Evolutionary conservation across 257 asterid genomes (phyloP).

Genomic region (Capsicum pubescens): DNA sequence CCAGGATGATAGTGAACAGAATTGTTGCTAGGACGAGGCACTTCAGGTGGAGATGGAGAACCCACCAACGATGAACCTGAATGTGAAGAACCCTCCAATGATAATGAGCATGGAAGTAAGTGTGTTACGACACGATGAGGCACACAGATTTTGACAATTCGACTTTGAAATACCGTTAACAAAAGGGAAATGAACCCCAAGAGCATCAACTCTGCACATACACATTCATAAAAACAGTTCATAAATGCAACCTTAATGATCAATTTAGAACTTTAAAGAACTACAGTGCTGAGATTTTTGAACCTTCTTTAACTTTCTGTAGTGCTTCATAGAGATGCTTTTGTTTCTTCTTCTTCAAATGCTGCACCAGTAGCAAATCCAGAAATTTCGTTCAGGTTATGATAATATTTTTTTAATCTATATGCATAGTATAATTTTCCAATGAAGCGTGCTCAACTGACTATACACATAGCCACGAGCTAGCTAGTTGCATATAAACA

Average conservation of each 20-base stretch:
- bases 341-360: slow-evolving; percentile 50
- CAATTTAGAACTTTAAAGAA: not conserved
- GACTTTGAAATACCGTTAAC: slow-evolving; percentile 46
- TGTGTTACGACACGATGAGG: slow-evolving; percentile 33
- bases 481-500: not conserved
- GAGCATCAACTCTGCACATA: slow-evolving; percentile 59
- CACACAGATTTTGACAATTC: slow-evolving; percentile 47
- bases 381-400: not conserved
- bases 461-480: not conserved
- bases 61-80: not conserved
- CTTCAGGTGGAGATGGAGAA: slow-evolving; percentile 26
- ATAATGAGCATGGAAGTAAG: slow-evolving; percentile 46
- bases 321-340: slow-evolving; percentile 52
- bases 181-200: slow-evolving; percentile 56
- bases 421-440: not conserved
- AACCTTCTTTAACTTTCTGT: slow-evolving; percentile 58
- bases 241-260: slow-evolving; percentile 18
- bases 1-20: slow-evolving; percentile 18
- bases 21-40: slow-evolving; percentile 19
- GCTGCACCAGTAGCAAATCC: slow-evolving; percentile 37
- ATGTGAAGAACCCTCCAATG: not conserved
- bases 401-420: not conserved
- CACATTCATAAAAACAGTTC: not conserved
- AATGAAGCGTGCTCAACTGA: not conserved
- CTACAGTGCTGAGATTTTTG: not conserved